Conservation (phyloP, 2,329 filamentous ascomycete species). For the Alternaria novae-zelandiae region DNA sequence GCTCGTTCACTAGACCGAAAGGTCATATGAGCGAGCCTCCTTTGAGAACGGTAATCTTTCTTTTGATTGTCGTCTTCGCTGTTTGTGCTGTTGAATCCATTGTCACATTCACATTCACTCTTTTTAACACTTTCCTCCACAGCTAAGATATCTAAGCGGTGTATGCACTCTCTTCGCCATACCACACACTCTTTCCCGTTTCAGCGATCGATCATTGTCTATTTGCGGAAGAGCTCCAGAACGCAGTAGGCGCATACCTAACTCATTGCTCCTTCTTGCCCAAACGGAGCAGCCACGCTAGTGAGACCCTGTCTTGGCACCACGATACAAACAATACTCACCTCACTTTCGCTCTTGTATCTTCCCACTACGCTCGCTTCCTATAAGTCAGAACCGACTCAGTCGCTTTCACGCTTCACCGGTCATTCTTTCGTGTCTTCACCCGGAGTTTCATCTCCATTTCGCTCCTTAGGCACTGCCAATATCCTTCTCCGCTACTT, state of each 20-base stretch:
- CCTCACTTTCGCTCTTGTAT: constrained; percentile 9
- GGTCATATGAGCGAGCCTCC: constrained; percentile 3
- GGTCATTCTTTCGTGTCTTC: constrained; percentile 29
- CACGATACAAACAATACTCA: constrained; percentile 28
- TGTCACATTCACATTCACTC: not conserved
- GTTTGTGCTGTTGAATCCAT: not conserved
- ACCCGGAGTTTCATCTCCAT: constrained; percentile 38
- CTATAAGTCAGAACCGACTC: constrained; percentile 9
- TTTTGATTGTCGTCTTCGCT: not conserved
- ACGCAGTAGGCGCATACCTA: constrained; percentile 19
- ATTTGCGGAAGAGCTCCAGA: constrained; percentile 7
- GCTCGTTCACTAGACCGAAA: constrained; percentile 24
- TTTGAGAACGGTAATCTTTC: not conserved
- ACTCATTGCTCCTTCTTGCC: constrained; percentile 26
- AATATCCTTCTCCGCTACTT: constrained; percentile 27
- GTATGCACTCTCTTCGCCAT: not conserved
- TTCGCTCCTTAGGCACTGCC: constrained; percentile 42
- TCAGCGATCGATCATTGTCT: not conserved
- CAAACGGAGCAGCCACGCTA: constrained; percentile 26
- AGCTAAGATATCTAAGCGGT: not conserved
- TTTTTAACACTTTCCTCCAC: not conserved
- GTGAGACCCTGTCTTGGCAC: constrained; percentile 30
- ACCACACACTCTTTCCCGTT: not conserved
- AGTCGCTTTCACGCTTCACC: constrained; percentile 10
- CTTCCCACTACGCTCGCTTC: constrained; percentile 22